Evolutionary conservation across 345 rosid species (phyloP).

Genomic region (Corchorus capsularis): DNA sequence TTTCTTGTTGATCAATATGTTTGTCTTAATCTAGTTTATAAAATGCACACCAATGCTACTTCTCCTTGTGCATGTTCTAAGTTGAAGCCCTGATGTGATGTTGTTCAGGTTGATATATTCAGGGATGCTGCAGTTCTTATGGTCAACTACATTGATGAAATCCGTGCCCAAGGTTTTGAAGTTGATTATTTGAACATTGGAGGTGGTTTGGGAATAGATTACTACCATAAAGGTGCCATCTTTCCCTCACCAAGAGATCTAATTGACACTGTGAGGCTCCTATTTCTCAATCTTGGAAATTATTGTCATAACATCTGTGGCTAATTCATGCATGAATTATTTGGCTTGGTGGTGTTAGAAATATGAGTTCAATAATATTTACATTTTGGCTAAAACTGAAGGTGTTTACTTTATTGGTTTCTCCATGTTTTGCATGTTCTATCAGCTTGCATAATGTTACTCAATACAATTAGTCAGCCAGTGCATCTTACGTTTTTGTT

Average conservation of each 20-base stretch:
- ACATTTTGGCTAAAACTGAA: background rate
- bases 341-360: background rate
- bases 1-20: background rate
- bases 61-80: background rate
- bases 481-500: background rate
- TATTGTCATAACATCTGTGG: background rate
- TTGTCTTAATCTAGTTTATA: constrained; percentile 10
- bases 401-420: too few species aligned
- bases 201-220: constrained; percentile 98
- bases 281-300: constrained; percentile 19
- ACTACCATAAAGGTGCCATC: constrained; percentile 77
- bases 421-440: background rate
- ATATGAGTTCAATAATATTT: background rate
- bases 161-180: constrained; percentile 89
- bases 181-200: constrained; percentile 88
- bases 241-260: constrained; percentile 96
- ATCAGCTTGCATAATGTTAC: background rate
- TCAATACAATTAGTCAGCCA: background rate
- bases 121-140: constrained; percentile 90
- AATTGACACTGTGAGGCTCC: constrained; percentile 72
- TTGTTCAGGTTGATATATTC: constrained; percentile 88
- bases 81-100: constrained; percentile 17
- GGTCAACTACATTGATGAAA: constrained; percentile 86
- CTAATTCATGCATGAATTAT: constrained; percentile 3
- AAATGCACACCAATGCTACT: background rate